Base-by-base conservation (phyloP, 345 rosid genomes). In the Eucalyptus regnans region DNA sequence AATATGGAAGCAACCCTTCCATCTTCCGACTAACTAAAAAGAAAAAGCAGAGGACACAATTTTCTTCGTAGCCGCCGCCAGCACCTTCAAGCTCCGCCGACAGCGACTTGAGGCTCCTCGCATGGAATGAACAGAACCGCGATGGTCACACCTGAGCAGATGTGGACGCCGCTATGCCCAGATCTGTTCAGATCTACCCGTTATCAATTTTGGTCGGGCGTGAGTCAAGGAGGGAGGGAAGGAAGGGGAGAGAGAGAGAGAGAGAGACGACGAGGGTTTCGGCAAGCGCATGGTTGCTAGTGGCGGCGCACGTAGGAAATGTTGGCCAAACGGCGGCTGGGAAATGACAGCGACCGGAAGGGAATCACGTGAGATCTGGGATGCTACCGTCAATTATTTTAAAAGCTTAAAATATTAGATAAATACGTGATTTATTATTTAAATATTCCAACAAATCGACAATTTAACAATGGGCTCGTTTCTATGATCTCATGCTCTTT, bases 381-480 rank as follows among this genome's bases (percentile, higher is more conserved):
- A 33, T 52, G 20, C 18, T 52, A 46, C 49, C 4, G 3, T 11
- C 12, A 1, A 9, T 46, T 46, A 46, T 46, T 46, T 46, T 46
- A 46, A 46, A 46, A 46, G 0, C 3, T 46, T 46, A 46, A 8
- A 46, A 1, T 46, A 46, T 52, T 17, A 51, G 4, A 51, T 51
- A 51, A 50, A 17, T 51, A 0, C 0, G 2, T 0, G 0, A 51
- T 1, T 51, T 17, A 51, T 3, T 52, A 52, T 52, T 52, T 52
- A 52, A 52, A 52, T 52, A 52, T 52, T 52, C 0, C 0, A 18
- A 52, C 0, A 27, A 60, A 60, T 25, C 16, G 27, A 60, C 27
- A 27, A 60, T 27, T 60, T 27, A 27, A 60, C 0, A 60, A 27
- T 27, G 31, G 4, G 68, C 16, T 60, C 68, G 12, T 60, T 60